These are phyloP conservation scores for Jackrogersella minutella DNA, from an alignment of 495 filamentous ascomycete genomes.

Conservation along the genomic window DNA sequence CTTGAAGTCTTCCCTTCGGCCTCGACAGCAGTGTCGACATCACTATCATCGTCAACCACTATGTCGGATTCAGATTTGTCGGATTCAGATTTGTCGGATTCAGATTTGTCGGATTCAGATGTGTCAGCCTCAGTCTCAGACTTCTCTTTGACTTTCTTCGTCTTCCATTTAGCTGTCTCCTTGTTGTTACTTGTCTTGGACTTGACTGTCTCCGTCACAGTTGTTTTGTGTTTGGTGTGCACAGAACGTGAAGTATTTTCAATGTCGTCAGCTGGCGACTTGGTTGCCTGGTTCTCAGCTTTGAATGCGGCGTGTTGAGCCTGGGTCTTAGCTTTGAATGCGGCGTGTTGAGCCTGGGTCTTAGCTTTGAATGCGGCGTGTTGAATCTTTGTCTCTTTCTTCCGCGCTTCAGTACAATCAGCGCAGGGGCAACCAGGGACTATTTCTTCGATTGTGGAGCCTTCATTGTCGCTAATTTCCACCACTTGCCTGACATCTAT, in stretches of 20 bases:
- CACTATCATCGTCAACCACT: constrained; percentile 6
- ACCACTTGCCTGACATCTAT: constrained; percentile 11
- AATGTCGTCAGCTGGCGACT: constrained; percentile 14
- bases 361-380: constrained; percentile 12
- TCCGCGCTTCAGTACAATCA: constrained; percentile 30
- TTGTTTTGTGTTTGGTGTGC: constrained; percentile 32
- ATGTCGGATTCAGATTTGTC: constrained; percentile 15
- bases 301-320: constrained; percentile 4
- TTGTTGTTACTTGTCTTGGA: constrained; percentile 15
- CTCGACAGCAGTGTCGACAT: not conserved
- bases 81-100: constrained; percentile 19
- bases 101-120: constrained; percentile 3
- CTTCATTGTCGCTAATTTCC: constrained; percentile 21
- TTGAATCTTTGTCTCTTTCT: constrained; percentile 5
- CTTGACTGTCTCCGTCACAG: not conserved
- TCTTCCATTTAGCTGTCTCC: constrained; percentile 12
- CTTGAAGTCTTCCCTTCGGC: constrained; percentile 1
- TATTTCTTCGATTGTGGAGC: constrained; percentile 14
- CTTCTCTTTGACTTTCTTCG: constrained; percentile 37
- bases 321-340: constrained; percentile 14
- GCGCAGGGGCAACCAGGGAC: constrained; percentile 40
- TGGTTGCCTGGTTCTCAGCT: constrained; percentile 8
- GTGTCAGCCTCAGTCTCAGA: constrained; percentile 22
- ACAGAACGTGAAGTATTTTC: constrained; percentile 19
- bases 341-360: constrained; percentile 10